Percentiles rank a stretch among this genome's conserved stretches.
These are phyloP conservation scores for Pistacia vera DNA, from an alignment of 345 rosid species.

Conservation along the genomic window DNA sequence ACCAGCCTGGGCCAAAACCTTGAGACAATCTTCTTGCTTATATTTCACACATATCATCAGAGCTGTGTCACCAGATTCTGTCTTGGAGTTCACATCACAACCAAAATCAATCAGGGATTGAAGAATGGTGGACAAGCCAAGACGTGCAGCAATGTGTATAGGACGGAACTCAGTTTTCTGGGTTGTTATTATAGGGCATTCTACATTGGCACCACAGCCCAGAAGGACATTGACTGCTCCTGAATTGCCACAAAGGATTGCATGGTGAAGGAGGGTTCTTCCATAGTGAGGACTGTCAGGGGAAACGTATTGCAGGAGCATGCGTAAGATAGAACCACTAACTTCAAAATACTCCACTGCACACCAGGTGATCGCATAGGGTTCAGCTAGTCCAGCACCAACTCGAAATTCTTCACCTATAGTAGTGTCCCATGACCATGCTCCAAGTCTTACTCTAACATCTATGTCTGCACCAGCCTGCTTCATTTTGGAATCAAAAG, in stretches of 20 bases:
- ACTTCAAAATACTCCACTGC: constrained; percentile 92
- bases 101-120: constrained; percentile 62
- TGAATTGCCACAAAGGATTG: constrained; percentile 76
- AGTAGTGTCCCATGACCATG: constrained; percentile 92
- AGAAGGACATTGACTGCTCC: constrained; percentile 74
- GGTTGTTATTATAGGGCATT: constrained; percentile 54
- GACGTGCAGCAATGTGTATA: constrained; percentile 80
- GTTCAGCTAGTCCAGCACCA: constrained; percentile 97
- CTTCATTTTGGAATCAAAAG: constrained; percentile 18
- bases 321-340: constrained; percentile 67
- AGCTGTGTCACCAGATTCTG: constrained; percentile 77
- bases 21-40: constrained; percentile 60
- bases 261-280: constrained; percentile 93
- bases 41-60: constrained; percentile 66
- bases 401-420: constrained; percentile 93
- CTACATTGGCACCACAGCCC: constrained; percentile 60
- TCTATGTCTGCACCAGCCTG: constrained; percentile 73
- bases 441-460: constrained; percentile 74
- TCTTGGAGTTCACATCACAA: constrained; percentile 73
- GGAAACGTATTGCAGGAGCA: constrained; percentile 60
- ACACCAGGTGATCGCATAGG: constrained; percentile 86
- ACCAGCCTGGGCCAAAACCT: constrained; percentile 67
- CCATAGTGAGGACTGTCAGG: constrained; percentile 58
- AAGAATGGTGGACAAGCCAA: constrained; percentile 53
- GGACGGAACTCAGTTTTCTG: constrained; percentile 60